phyloP scores from a whole-genome alignment of 495 filamentous ascomycete species.

The Apodospora peruviana region DNA sequence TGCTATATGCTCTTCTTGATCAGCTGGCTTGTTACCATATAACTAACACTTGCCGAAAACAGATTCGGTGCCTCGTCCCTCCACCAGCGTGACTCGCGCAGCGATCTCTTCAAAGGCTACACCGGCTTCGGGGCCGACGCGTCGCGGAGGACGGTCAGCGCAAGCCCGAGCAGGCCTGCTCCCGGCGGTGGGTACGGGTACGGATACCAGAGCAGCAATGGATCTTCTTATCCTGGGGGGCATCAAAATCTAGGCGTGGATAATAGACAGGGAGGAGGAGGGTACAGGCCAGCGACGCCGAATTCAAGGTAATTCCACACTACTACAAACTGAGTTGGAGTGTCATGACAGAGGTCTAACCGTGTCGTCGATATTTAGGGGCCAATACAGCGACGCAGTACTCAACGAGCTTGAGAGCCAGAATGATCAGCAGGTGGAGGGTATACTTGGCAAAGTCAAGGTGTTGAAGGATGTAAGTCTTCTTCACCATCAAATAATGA shows the following conservation, averaged over 20 bases:
- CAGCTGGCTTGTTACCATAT: too few relatives aligned
- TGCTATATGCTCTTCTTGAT: too few relatives aligned
- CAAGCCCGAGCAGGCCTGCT: slow-evolving; percentile 42
- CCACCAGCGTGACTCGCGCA: slow-evolving; percentile 82
- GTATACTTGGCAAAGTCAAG: slow-evolving; percentile 84
- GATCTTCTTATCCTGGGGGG: background rate
- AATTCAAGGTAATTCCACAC: slow-evolving; percentile 57
- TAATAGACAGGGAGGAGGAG: slow-evolving; percentile 20
- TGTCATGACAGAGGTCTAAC: too few relatives aligned
- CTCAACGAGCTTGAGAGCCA: slow-evolving; percentile 92
- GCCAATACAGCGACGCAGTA: slow-evolving; percentile 90
- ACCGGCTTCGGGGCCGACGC: slow-evolving; percentile 53
- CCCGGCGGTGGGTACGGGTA: slow-evolving; percentile 60
- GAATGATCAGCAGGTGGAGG: slow-evolving; percentile 86
- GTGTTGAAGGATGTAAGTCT: slow-evolving; percentile 82
- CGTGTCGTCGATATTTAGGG: slow-evolving; percentile 35
- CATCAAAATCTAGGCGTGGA: slow-evolving; percentile 29
- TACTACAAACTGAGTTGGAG: too few relatives aligned
- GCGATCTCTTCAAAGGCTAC: slow-evolving; percentile 84
- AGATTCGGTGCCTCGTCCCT: slow-evolving; percentile 59
- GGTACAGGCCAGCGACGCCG: slow-evolving; percentile 65
- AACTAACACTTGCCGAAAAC: too few relatives aligned
- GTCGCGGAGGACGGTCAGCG: slow-evolving; percentile 43
- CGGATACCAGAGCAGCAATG: slow-evolving; percentile 32
- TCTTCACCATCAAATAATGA: background rate